These are phyloP conservation scores for Iodosphaeria phyllophila DNA, from an alignment of 2,329 filamentous ascomycete species.

Conservation along the genomic window DNA sequence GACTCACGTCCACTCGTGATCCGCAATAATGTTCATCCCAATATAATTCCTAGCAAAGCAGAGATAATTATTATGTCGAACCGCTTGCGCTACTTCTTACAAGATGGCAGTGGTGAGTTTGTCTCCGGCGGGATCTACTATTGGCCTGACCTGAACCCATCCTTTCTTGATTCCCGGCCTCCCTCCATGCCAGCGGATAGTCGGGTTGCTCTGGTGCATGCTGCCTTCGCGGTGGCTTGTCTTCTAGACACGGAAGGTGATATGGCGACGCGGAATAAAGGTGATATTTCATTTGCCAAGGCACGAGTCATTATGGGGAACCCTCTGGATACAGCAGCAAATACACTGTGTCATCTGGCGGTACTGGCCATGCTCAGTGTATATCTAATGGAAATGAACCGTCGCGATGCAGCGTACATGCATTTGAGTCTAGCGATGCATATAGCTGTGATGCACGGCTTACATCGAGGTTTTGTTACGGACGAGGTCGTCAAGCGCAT, in stretches of 20 bases:
- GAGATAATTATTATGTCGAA: constrained; percentile 20
- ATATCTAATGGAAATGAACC: constrained; percentile 29
- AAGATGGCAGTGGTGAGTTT: constrained; percentile 22
- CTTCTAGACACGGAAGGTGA: constrained; percentile 13
- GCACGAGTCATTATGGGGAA: constrained; percentile 25
- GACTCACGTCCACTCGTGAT: constrained; percentile 22
- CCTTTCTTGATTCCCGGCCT: constrained; percentile 2
- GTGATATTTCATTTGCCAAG: constrained; percentile 24
- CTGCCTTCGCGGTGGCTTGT: constrained; percentile 22
- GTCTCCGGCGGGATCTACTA: constrained; percentile 27
- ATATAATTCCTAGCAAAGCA: constrained; percentile 17
- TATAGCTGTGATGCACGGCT: constrained; percentile 27
- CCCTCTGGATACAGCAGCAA: constrained; percentile 22
- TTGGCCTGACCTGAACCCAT: constrained; percentile 21
- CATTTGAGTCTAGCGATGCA: constrained; percentile 27
- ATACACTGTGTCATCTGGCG: constrained; percentile 23
- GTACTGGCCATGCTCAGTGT: constrained; percentile 26
- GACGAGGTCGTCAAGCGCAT: constrained; percentile 25
- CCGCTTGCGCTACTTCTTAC: constrained; percentile 23
- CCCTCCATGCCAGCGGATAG: constrained; percentile 15
- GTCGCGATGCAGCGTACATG: constrained; percentile 27
- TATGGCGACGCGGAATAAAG: constrained; percentile 15
- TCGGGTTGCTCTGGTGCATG: constrained; percentile 25
- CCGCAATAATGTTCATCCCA: constrained; percentile 17
- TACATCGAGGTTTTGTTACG: constrained; percentile 20